Evolutionary conservation across 2,329 filamentous ascomycete genomes (phyloP).

Genomic region (Ophiostoma sp.): DNA sequence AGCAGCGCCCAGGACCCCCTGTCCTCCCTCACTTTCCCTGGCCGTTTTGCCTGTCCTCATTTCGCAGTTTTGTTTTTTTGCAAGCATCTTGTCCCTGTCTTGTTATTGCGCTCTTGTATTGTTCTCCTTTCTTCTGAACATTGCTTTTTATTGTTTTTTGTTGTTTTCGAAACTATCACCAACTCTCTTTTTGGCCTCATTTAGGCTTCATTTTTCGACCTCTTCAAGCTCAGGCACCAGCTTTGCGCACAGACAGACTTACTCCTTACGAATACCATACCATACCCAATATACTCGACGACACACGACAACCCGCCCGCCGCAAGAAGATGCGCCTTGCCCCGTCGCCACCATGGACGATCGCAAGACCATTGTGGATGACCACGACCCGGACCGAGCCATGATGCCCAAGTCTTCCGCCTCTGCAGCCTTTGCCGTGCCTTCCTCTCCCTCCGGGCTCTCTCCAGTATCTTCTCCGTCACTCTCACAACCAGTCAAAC

Average conservation of each 20-base stretch:
- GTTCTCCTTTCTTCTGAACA: constrained; percentile 10
- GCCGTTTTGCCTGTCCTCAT: constrained; percentile 14
- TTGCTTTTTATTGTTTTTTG: not conserved
- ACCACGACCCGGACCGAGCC: constrained; percentile 26
- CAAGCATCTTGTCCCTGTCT: constrained; percentile 2
- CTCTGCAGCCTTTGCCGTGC: not conserved
- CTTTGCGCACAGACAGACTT: not conserved
- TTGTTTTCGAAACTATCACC: not conserved
- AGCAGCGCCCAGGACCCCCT: constrained; percentile 18
- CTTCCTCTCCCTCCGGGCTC: constrained; percentile 8
- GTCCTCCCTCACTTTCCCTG: not conserved
- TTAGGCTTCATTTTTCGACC: not conserved
- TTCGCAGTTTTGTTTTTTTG: constrained; percentile 17
- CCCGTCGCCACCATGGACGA: constrained; percentile 32
- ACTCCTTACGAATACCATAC: not conserved
- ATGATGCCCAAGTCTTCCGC: constrained; percentile 10
- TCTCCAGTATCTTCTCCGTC: constrained; percentile 3
- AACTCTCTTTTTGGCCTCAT: not conserved
- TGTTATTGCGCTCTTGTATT: constrained; percentile 8
- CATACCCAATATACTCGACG: not conserved
- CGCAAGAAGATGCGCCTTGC: constrained; percentile 21
- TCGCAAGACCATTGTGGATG: constrained; percentile 24
- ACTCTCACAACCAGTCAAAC: not conserved
- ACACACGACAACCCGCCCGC: not conserved
- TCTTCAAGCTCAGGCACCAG: not conserved